Conservation (phyloP, 208 protist species). For the Leishmania turanica region DNA sequence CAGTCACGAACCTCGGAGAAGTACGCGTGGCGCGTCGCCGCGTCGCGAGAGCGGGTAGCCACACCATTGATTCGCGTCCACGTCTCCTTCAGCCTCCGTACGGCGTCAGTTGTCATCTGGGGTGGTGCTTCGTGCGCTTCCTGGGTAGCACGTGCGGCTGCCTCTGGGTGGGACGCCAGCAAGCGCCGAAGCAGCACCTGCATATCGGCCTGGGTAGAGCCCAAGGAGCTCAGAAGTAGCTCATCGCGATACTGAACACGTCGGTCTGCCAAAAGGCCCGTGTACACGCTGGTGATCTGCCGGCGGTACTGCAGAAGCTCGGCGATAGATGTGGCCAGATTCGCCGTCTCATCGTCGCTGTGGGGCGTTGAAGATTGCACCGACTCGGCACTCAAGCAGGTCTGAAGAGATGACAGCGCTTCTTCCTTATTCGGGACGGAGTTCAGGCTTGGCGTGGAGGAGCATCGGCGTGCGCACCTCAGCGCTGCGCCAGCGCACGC, state of each 20-base stretch:
- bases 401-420: neutral
- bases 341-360: neutral
- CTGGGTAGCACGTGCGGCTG: too few relatives aligned
- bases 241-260: constrained; percentile 23
- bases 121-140: neutral
- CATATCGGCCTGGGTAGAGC: constrained; percentile 4
- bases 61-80: constrained; percentile 29
- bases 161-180: neutral
- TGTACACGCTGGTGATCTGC: neutral
- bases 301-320: neutral
- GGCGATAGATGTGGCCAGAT: neutral
- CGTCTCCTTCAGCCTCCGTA: constrained; percentile 29
- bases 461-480: neutral
- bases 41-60: neutral
- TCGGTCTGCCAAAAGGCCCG: constrained; percentile 18
- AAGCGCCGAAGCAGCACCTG: constrained; percentile 3
- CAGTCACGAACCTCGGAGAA: constrained; percentile 33
- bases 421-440: neutral
- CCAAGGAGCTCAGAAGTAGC: constrained; percentile 4
- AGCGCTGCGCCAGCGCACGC: neutral
- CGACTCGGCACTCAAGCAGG: neutral
- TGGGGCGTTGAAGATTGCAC: neutral
- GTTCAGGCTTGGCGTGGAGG: neutral
- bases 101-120: constrained; percentile 14
- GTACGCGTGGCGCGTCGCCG: neutral